Evolutionary conservation across 345 rosid genomes (phyloP).

Genomic region (Limnanthes douglasii): DNA sequence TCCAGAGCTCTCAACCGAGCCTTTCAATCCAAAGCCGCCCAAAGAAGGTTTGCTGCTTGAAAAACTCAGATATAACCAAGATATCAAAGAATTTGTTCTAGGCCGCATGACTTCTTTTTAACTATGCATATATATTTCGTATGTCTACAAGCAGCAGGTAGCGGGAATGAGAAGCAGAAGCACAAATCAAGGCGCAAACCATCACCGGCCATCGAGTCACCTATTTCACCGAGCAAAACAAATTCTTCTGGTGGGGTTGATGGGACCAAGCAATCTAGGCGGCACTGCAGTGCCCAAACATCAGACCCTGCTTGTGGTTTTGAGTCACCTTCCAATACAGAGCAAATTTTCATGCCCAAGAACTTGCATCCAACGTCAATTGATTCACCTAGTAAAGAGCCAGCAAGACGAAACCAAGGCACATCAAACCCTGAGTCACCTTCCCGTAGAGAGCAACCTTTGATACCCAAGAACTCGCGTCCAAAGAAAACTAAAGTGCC

Average conservation of each 20-base stretch:
- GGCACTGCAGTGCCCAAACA: slow-evolving; percentile 12
- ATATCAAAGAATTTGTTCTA: not conserved
- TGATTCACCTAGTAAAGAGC: slow-evolving; percentile 15
- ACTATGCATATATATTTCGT: no score
- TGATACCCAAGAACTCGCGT: slow-evolving; percentile 17
- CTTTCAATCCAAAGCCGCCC: slow-evolving; percentile 3
- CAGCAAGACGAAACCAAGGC: slow-evolving; percentile 2
- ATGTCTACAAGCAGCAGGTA: no score
- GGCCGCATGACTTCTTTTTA: no score
- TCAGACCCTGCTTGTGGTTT: no score
- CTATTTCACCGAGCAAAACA: slow-evolving; percentile 14
- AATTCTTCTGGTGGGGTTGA: no score
- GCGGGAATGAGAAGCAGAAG: slow-evolving; percentile 16
- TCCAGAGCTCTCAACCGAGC: slow-evolving; percentile 3
- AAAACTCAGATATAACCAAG: not conserved
- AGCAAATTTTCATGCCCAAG: no score
- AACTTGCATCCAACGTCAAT: no score
- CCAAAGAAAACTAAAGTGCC: slow-evolving; percentile 30
- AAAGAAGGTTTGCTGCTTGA: slow-evolving; percentile 10
- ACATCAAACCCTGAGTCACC: slow-evolving; percentile 10
- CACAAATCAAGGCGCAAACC: slow-evolving; percentile 17
- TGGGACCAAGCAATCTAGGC: slow-evolving; percentile 20
- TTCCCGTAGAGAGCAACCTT: slow-evolving; percentile 10
- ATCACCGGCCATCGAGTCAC: slow-evolving; percentile 7
- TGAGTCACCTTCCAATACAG: no score